Base-by-base conservation (phyloP, 257 asterid species). In the Handroanthus guayacan region DNA sequence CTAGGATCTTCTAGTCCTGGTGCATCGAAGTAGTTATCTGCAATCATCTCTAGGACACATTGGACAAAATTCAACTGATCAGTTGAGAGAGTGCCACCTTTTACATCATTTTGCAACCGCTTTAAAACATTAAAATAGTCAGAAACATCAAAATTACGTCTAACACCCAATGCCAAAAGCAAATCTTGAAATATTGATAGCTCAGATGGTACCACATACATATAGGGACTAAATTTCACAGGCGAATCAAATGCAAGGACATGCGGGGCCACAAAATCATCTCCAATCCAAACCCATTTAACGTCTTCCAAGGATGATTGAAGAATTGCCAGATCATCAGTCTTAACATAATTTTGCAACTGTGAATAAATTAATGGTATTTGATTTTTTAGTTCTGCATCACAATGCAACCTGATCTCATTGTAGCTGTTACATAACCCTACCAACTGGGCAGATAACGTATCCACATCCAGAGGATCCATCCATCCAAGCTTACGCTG, bases 221-320 rank as follows among this genome's bases (percentile, higher is more conserved):
- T 85, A 89, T 94, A 94, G 41, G 99, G 99, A 79, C 92, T 89
- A 85, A 84, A 94, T 83, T 92, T 92, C 82, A 92, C 95, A 61
- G 99, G 99, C 58, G 99, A 91, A 85, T 94, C 96, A 81, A 92
- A 94, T 72, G 99, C 97, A 76, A 94, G 97, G 73, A 89, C 92
- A 76, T 85, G 80, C 10, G 97, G 86, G 43, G 87, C 81, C 80
- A 94, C 95, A 83, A 94, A 94, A 36, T 90, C 99, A 86, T 94
- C 99, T 80, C 99, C 99, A 81, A 89, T 94, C 99, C 99, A 94
- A 80, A 94, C 95, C 96, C 97, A 94, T 74, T 80, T 75, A 79
- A 83, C 87, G 54, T 88, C 96, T 76, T 54, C 81, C 69, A 94
- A 79, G 70, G 89, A 82, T 83, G 92, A 84, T 75, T 78, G 88